Percentiles rank a stretch among this genome's conserved stretches.
Evolutionary conservation across 2,329 filamentous ascomycete species (phyloP).

Genomic region (Hortaea werneckii): DNA sequence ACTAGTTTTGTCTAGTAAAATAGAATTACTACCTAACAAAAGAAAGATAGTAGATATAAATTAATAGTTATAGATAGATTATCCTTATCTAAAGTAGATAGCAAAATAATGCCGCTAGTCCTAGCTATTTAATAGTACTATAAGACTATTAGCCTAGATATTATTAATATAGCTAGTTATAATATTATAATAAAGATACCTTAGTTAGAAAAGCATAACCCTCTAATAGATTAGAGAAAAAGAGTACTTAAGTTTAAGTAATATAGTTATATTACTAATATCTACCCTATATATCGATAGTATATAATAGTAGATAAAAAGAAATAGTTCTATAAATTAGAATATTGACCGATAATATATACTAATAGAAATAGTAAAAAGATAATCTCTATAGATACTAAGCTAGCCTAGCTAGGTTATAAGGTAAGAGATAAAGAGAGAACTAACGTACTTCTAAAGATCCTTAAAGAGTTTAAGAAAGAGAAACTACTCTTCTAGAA

Average conservation of each 20-base stretch:
- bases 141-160: constrained; percentile 7
- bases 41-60: constrained; percentile 5
- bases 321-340: constrained; percentile 4
- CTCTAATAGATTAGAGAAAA: constrained; percentile 5
- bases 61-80: constrained; percentile 7
- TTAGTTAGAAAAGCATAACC: constrained; percentile 9
- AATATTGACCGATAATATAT: neutral
- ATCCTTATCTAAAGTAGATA: constrained; percentile 6
- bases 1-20: constrained; percentile 1
- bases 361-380: neutral
- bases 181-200: constrained; percentile 9
- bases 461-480: constrained; percentile 7
- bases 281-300: constrained; percentile 3
- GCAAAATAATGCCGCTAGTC: constrained; percentile 6
- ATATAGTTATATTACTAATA: constrained; percentile 4
- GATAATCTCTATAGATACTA: neutral
- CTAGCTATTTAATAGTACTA: constrained; percentile 6
- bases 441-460: neutral
- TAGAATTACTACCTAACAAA: constrained; percentile 7
- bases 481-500: constrained; percentile 9
- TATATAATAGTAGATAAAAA: constrained; percentile 6
- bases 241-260: constrained; percentile 9
- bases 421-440: neutral
- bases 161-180: constrained; percentile 8
- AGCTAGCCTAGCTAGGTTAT: neutral